phyloP scores from a whole-genome alignment of 2,329 filamentous ascomycete species.

The Alternaria conjuncta region DNA sequence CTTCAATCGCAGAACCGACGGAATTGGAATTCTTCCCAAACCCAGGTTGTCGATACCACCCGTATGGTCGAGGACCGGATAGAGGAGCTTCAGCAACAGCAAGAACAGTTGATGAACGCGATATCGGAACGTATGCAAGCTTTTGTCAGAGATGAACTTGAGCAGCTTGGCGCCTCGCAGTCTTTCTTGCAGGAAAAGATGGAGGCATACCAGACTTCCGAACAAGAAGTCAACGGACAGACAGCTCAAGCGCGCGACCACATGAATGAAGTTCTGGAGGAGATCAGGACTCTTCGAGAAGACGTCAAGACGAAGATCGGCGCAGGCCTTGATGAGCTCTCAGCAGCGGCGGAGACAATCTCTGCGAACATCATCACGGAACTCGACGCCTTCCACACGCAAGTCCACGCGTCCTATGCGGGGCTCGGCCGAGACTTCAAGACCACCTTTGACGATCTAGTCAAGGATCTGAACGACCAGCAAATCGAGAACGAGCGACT shows the following conservation, averaged over 20 bases:
- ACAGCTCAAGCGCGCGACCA: conserved; percentile 76
- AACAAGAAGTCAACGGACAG: conserved; percentile 71
- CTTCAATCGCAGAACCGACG: conserved; percentile 80
- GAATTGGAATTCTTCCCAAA: conserved; percentile 78
- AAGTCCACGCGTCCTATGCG: conserved; percentile 83
- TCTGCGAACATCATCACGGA: conserved; percentile 88
- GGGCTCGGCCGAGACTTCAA: conserved; percentile 87
- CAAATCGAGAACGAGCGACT: conserved; percentile 77
- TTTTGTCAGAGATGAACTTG: conserved; percentile 78
- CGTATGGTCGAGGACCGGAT: conserved; percentile 77
- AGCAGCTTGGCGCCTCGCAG: conserved; percentile 73
- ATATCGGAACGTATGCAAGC: conserved; percentile 75
- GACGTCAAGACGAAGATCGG: conserved; percentile 86
- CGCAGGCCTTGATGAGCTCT: conserved; percentile 82
- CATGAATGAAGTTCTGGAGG: conserved; percentile 89
- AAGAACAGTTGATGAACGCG: conserved; percentile 71
- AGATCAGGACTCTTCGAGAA: conserved; percentile 88
- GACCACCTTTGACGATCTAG: conserved; percentile 79
- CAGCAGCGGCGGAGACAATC: conserved; percentile 83
- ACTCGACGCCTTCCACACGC: conserved; percentile 80
- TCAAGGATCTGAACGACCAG: conserved; percentile 76
- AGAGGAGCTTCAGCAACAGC: conserved; percentile 72
- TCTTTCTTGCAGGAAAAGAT: conserved; percentile 73
- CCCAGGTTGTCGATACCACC: conserved; percentile 78
- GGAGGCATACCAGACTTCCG: conserved; percentile 70